These are phyloP conservation scores for Herpetospermum pedunculosum DNA, from an alignment of 306 rosid genomes.

Conservation along the genomic window DNA sequence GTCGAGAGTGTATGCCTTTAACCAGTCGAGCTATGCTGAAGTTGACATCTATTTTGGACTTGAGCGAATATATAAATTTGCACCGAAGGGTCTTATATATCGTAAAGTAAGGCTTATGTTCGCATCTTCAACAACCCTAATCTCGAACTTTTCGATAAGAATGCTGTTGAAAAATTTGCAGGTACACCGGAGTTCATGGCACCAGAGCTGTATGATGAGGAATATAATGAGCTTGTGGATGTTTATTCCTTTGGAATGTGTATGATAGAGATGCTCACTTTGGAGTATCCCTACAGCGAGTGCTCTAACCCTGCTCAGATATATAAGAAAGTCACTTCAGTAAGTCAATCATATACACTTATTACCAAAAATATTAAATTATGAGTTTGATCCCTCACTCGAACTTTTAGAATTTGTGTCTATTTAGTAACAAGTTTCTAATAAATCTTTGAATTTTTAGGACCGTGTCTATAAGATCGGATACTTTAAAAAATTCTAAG, in stretches of 20 bases:
- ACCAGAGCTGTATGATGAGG: slow-evolving; percentile 88
- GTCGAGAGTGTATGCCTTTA: too few relatives aligned
- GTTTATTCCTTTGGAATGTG: slow-evolving; percentile 92
- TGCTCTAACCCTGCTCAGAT: slow-evolving; percentile 93
- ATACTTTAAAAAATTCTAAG: too few relatives aligned
- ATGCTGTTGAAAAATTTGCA: slow-evolving; percentile 2
- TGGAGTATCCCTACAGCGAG: slow-evolving; percentile 72
- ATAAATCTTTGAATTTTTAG: too few relatives aligned
- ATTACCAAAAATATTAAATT: too few relatives aligned
- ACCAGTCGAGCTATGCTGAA: too few relatives aligned
- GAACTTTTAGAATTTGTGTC: too few relatives aligned
- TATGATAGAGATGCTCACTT: slow-evolving; percentile 75
- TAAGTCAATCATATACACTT: background rate
- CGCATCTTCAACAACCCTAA: background rate
- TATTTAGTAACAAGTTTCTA: background rate
- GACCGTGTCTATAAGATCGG: too few relatives aligned
- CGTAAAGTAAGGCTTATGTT: too few relatives aligned
- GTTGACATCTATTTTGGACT: too few relatives aligned
- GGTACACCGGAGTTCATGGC: slow-evolving; percentile 98
- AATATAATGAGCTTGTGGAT: slow-evolving; percentile 70
- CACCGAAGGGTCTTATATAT: too few relatives aligned
- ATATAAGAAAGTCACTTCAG: slow-evolving; percentile 87
- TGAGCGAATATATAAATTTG: too few relatives aligned
- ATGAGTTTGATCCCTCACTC: background rate
- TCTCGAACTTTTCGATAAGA: background rate